These are phyloP conservation scores for Aristolochia contorta DNA, from an alignment of 164 flowering plant genomes.

Conservation along the genomic window DNA sequence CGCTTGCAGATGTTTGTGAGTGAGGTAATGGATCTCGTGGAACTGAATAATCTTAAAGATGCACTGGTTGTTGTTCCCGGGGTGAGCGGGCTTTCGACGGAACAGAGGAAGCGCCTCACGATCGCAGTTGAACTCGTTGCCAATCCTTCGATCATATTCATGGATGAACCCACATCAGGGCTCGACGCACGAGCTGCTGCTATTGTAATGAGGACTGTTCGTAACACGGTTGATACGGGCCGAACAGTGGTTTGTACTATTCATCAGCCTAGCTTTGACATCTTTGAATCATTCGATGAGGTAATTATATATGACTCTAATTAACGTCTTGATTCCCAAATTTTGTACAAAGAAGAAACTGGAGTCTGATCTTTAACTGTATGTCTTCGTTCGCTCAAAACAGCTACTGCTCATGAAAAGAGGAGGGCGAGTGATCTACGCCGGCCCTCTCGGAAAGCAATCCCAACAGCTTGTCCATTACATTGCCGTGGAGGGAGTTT, in stretches of 20 bases:
- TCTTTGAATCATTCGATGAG: conserved; percentile 96
- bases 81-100: conserved; percentile 84
- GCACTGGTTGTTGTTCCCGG: conserved; percentile 91
- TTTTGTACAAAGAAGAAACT: neutral
- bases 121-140: conserved; percentile 98
- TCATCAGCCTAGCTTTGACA: conserved; percentile 97
- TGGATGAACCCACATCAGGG: conserved; percentile 99
- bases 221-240: conserved; percentile 97
- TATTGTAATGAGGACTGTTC: conserved; percentile 90
- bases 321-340: neutral
- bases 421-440: conserved; percentile 92
- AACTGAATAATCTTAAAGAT: conserved; percentile 63
- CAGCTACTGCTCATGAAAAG: conserved; percentile 82
- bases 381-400: neutral
- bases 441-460: conserved; percentile 72
- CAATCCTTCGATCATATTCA: conserved; percentile 93
- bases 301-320: conserved; percentile 22
- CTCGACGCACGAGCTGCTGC: conserved; percentile 99
- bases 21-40: conserved; percentile 88
- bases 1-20: conserved; percentile 78
- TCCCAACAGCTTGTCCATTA: conserved; percentile 71
- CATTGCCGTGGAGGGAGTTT: conserved; percentile 40
- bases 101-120: conserved; percentile 87
- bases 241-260: conserved; percentile 96
- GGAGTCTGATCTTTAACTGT: too few species aligned